Percentiles rank a stretch among this genome's conserved stretches.
Conservation (phyloP, 2,329 filamentous ascomycete species). For the Colletotrichum somersetense region DNA sequence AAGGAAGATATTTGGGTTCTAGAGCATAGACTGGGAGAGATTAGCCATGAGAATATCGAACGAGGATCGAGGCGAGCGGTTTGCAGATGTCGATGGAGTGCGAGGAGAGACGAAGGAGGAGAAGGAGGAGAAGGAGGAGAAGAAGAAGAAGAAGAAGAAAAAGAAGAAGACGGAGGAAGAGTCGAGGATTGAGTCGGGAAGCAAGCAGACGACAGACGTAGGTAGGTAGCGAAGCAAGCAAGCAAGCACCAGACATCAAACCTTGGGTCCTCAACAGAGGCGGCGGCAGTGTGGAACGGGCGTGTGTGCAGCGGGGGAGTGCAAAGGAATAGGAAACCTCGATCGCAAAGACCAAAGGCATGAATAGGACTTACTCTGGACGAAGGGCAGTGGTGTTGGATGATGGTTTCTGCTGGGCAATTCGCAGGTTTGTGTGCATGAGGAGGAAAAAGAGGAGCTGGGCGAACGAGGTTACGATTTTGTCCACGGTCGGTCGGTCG, state of each 20-base stretch:
- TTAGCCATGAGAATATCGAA: slow-evolving; percentile 34
- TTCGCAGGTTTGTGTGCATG: slow-evolving; percentile 55
- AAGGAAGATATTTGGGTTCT: slow-evolving; percentile 18
- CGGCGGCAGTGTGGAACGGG: slow-evolving; percentile 24
- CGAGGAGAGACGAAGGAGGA: slow-evolving; percentile 22
- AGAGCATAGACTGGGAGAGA: slow-evolving; percentile 33
- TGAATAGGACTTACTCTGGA: slow-evolving; percentile 55
- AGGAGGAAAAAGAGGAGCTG: slow-evolving; percentile 58
- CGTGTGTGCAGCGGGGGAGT: slow-evolving; percentile 5
- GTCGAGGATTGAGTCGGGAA: slow-evolving; percentile 38
- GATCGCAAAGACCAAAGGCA: slow-evolving; percentile 54
- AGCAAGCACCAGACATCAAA: slow-evolving; percentile 15
- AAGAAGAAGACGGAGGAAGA: slow-evolving; percentile 3
- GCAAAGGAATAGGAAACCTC: slow-evolving; percentile 46
- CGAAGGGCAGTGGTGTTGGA: slow-evolving; percentile 48
- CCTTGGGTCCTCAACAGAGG: slow-evolving; percentile 10
- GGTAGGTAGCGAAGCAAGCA: slow-evolving; percentile 1
- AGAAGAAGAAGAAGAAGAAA: slow-evolving; percentile 19
- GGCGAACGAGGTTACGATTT: slow-evolving; percentile 57
- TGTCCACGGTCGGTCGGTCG: slow-evolving; percentile 49
- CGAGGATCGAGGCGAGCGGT: background rate
- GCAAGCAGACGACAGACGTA: slow-evolving; percentile 27
- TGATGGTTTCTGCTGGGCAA: slow-evolving; percentile 52
- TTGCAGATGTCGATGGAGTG: slow-evolving; percentile 26
- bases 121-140: slow-evolving; percentile 19